Conservation (phyloP, 2,329 filamentous ascomycete species). For the Pseudopyricularia javanii region DNA sequence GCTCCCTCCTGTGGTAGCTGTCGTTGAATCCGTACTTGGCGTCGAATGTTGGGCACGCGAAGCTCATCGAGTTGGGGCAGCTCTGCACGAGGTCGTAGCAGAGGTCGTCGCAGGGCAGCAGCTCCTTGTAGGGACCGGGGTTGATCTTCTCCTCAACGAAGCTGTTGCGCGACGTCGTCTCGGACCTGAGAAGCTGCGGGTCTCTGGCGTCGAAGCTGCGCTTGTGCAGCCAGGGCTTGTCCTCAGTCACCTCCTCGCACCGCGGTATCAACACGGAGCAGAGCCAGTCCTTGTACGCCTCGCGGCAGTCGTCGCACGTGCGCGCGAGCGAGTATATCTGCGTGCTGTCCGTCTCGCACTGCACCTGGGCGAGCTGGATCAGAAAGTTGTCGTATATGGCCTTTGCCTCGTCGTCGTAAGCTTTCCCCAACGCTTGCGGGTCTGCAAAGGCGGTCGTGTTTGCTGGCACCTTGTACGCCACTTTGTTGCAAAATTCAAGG, state of each 20-base stretch:
- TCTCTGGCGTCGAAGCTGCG: constrained; percentile 54
- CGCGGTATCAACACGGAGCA: constrained; percentile 88
- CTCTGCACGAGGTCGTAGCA: constrained; percentile 78
- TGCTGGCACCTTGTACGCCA: constrained; percentile 82
- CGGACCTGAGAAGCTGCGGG: constrained; percentile 22
- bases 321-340: constrained; percentile 72
- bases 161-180: constrained; percentile 52
- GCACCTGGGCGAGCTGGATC: constrained; percentile 70
- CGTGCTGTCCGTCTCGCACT: constrained; percentile 65
- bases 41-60: constrained; percentile 53
- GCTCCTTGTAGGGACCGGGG: constrained; percentile 88
- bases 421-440: constrained; percentile 45
- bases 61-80: constrained; percentile 67
- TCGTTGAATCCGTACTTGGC: constrained; percentile 24
- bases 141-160: constrained; percentile 59
- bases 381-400: constrained; percentile 65
- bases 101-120: constrained; percentile 76
- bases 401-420: constrained; percentile 69
- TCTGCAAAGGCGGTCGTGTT: constrained; percentile 51
- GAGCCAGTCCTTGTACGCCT: constrained; percentile 86
- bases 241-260: constrained; percentile 69
- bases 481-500: constrained; percentile 77
- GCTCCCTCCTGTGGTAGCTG: constrained; percentile 25
- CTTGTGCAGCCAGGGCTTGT: constrained; percentile 38
- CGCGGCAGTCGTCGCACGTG: constrained; percentile 61